Base-by-base conservation (phyloP, 2,329 filamentous ascomycete genomes). In the Colletotrichum spinosum region DNA sequence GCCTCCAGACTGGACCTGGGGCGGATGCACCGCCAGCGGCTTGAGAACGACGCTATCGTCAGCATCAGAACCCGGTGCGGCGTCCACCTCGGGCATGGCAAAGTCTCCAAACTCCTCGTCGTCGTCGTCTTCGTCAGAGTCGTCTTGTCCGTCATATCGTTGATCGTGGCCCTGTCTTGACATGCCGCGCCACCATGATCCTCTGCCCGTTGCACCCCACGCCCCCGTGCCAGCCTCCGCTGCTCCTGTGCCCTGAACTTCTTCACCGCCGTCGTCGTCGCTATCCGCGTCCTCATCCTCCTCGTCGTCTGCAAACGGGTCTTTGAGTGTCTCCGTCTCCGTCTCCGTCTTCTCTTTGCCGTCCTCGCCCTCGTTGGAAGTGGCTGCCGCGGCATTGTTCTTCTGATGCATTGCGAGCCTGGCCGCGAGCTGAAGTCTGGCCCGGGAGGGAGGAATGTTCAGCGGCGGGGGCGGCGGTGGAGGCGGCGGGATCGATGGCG, bases 401-500 rank as follows among this genome's bases (percentile, higher is more conserved):
- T 92, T 90, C 70, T 89, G 88, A 69, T 93, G 91, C 78, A 91
- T 87, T 2, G 92, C 88, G 72, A 98, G 84, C 11, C 94, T 89
- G 11, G 92, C 92, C n/a, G 94, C 94, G n/a, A 98, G 86, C 77
- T 97, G 93, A 60, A 93, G 85, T 55, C 95, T 89, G 8, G 95
- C 95, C 56, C 95, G 89, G 8, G 93, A 97, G 2, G 95, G 94
- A 1, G 92, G 90, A 41, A 95, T 89, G 75, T 95, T 96, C 72
- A 97, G 83, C 11, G 94, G 93, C 38, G 92, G 90, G 25, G 89
- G 92, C n/a, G 91, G 90, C 1, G 88, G 85, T 2, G 84, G 85
- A 3, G 87, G 87, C 7, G 87, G 86, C 3, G 78, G 85, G 52
- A 88, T 84, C 11, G 86, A 87, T 2, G 86, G 88, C 51, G 85